Evolutionary conservation across 768 basidiomycete genomes (phyloP).

Genomic region (Heimioporus sp.): DNA sequence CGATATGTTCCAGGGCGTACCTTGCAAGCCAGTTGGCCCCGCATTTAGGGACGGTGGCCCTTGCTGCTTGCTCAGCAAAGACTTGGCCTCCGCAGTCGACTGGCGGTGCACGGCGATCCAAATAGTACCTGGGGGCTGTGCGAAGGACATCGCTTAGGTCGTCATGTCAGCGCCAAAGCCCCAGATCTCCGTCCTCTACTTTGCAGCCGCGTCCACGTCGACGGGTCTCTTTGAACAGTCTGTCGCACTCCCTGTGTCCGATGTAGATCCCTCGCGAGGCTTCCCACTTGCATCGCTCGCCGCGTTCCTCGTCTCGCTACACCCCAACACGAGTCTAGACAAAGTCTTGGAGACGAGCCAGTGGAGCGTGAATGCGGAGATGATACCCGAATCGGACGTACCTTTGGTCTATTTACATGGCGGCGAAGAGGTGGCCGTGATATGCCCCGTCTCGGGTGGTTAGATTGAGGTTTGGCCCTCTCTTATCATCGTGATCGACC

Average conservation of each 20-base stretch:
- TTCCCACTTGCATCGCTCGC: slow-evolving; percentile 53
- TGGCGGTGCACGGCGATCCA: neutral
- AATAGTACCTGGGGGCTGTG: no score
- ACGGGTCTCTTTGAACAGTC: slow-evolving; percentile 55
- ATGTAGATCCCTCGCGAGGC: slow-evolving; percentile 11
- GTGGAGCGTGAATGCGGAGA: slow-evolving; percentile 83
- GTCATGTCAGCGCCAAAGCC: neutral
- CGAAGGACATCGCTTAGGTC: no score
- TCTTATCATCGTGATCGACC: no score
- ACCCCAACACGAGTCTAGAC: slow-evolving; percentile 50
- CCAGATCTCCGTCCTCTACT: slow-evolving; percentile 48
- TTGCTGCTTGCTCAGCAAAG: neutral
- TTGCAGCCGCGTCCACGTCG: slow-evolving; percentile 67
- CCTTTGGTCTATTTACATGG: slow-evolving; percentile 46
- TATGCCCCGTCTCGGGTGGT: slow-evolving; percentile 82
- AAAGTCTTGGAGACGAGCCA: slow-evolving; percentile 57
- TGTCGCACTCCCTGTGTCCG: slow-evolving; percentile 41
- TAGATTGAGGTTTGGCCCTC: slow-evolving; percentile 20
- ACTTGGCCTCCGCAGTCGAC: slow-evolving; percentile 2
- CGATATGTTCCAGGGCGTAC: no score
- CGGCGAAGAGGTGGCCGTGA: slow-evolving; percentile 78
- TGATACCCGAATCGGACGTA: slow-evolving; percentile 59
- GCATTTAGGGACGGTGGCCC: no score
- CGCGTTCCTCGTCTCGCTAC: slow-evolving; percentile 49
- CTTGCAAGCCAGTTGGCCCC: no score